Evolutionary conservation across 176 grass and related monocot genomes (phyloP), one percentile per base, ranked within the genome.

Genomic region (Rhynchospora pubera): DNA sequence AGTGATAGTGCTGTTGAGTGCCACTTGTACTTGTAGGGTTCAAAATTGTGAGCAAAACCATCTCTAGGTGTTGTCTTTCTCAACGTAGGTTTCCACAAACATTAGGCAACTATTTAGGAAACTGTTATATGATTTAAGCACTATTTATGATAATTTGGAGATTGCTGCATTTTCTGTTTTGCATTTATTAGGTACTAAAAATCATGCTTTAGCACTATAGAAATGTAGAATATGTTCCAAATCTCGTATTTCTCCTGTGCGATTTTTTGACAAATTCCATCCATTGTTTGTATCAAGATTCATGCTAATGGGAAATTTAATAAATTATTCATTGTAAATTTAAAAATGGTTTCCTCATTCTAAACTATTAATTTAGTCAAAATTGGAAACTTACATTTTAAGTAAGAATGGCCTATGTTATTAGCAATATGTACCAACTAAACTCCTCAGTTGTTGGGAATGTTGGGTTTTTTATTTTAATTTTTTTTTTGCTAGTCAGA

Each of bases 21-120:
- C 19, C 69, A 74, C 46, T 28, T 28, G 8, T 19, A 24, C 46
- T 50, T 51, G 72, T 76, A 30, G 72, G 48, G 47, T 76, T 30
- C 45, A 75, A 48, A 55, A 32, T 55, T 76, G 48, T 28, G 48
- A 51, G 24, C 24, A 21, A 61, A 62, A 63, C 78, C 57, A 63
- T 80, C 78, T 81, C 59, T 65, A 81, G 78, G 78, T 81, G 57
- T 14, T 81, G 23, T 57, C 44, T 74, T 81, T 81, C 63, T 62
- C 44, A 81, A 81, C 48, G 58, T 47, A 74, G 53, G 32, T 65
- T 81, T 50, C 2, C 16, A 81, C 18, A 64, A 45, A 62, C 11
- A 81, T 58, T 39, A 42, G 34, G 10, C 34, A 65, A 81, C 61
- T 81, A 81, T 81, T 81, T 81, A 19, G 12, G 21, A 45, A 81